phyloP scores from a whole-genome alignment of 331 rosid species.

The Spiraea crenata region DNA sequence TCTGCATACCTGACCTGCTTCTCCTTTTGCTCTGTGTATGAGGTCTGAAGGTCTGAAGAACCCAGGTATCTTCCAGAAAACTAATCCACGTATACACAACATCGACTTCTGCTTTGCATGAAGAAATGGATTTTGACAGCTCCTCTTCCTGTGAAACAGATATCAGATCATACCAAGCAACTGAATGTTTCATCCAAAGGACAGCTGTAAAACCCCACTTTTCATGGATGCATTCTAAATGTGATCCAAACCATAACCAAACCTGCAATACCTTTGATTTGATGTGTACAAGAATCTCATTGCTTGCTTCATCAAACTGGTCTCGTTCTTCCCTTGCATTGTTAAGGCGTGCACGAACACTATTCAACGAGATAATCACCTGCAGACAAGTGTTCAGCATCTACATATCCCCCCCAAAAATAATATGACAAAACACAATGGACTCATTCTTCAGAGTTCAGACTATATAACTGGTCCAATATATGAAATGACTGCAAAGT shows the following conservation, averaged over 20 bases:
- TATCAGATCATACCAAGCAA: slow-evolving; percentile 2
- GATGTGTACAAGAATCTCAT: slow-evolving; percentile 63
- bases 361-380: slow-evolving; percentile 58
- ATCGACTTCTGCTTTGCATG: slow-evolving; percentile 58
- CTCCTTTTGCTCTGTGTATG: slow-evolving; percentile 46
- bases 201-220: background rate
- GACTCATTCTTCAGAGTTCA: slow-evolving; percentile 19
- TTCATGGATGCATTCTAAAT: background rate
- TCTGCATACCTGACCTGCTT: slow-evolving; percentile 75
- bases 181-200: background rate
- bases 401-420: slow-evolving; percentile 8
- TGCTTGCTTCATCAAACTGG: slow-evolving; percentile 83
- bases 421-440: slow-evolving; percentile 7
- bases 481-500: background rate
- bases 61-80: slow-evolving; percentile 71
- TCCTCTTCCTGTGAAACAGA: slow-evolving; percentile 68
- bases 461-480: background rate
- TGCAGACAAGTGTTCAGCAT: slow-evolving; percentile 27
- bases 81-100: slow-evolving; percentile 68
- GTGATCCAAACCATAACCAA: slow-evolving; percentile 8
- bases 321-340: slow-evolving; percentile 88
- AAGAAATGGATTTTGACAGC: slow-evolving; percentile 56
- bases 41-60: slow-evolving; percentile 46
- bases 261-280: slow-evolving; percentile 58
- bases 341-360: slow-evolving; percentile 59